Evolutionary conservation across 352 stramenopile genomes (phyloP).

Genomic region (Phytophthora cryptogea): DNA sequence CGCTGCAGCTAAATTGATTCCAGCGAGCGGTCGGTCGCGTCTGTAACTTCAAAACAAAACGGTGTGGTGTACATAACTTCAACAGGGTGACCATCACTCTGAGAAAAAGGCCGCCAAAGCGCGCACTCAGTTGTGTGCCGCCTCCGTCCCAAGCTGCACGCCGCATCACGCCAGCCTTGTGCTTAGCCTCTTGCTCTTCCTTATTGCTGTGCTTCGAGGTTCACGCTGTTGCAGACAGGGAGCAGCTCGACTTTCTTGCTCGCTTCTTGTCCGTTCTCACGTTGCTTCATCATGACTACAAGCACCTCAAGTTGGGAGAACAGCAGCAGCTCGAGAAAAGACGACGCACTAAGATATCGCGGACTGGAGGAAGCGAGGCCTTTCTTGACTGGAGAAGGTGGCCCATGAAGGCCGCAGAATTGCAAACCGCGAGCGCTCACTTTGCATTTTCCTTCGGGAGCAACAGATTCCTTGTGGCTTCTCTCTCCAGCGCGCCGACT

Average conservation of each 20-base stretch:
- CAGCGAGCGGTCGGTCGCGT: constrained; percentile 2
- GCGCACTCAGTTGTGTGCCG: neutral
- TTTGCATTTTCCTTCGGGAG: constrained; percentile 31
- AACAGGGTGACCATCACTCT: constrained; percentile 38
- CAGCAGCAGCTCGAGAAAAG: constrained; percentile 34
- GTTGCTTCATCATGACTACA: constrained; percentile 24
- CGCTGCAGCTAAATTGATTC: neutral
- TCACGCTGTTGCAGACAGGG: constrained; percentile 17
- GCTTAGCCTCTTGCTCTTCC: constrained; percentile 1
- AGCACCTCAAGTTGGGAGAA: constrained; percentile 16
- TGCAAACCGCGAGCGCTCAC: constrained; percentile 27
- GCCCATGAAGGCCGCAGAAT: constrained; percentile 14
- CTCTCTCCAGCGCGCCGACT: neutral
- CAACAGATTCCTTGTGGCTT: constrained; percentile 18
- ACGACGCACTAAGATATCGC: constrained; percentile 16
- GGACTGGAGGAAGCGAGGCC: constrained; percentile 10
- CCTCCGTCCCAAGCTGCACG: neutral
- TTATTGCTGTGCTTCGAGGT: constrained; percentile 5
- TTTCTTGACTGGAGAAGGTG: constrained; percentile 38
- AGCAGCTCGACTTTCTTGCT: constrained; percentile 17
- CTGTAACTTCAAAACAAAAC: constrained; percentile 17
- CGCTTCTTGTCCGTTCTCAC: constrained; percentile 21
- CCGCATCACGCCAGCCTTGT: neutral
- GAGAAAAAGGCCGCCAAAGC: constrained; percentile 22
- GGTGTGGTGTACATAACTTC: constrained; percentile 30